phyloP scores from a whole-genome alignment of 2,329 filamentous ascomycete genomes.

The Thielaviopsis punctulata region DNA sequence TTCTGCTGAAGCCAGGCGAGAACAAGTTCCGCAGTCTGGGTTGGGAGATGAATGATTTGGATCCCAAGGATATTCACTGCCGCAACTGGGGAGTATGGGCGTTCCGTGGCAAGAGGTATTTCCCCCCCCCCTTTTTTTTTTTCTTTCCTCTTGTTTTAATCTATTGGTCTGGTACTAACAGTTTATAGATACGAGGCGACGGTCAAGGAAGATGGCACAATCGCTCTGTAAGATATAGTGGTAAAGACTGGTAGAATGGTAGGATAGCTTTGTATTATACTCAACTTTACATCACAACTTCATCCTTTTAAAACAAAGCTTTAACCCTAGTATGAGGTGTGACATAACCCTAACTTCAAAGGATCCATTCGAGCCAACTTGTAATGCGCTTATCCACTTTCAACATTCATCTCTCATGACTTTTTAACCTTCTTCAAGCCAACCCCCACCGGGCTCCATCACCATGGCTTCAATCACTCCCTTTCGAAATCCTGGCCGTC shows the following conservation, averaged over 20 bases:
- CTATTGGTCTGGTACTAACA: constrained; percentile 18
- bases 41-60: constrained; percentile 93
- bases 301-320: too few relatives aligned
- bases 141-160: background rate
- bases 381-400: too few relatives aligned
- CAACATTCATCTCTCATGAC: too few relatives aligned
- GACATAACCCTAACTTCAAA: too few relatives aligned
- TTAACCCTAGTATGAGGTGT: too few relatives aligned
- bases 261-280: constrained; percentile 3
- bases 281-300: too few relatives aligned
- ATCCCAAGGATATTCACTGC: constrained; percentile 83
- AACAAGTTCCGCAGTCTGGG: constrained; percentile 84
- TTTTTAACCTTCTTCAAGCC: background rate
- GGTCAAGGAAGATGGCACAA: constrained; percentile 25
- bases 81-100: constrained; percentile 97
- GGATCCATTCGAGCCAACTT: too few relatives aligned
- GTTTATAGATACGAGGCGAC: constrained; percentile 43
- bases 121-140: too few relatives aligned
- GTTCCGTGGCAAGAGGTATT: constrained; percentile 89
- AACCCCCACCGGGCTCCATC: background rate
- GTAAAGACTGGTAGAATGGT: background rate
- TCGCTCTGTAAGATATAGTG: constrained; percentile 11
- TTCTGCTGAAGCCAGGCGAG: constrained; percentile 81
- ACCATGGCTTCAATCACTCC: constrained; percentile 1
- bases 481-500: background rate